Base-by-base conservation (phyloP, 169 alveolate species). In the Babesia bovis region DNA sequence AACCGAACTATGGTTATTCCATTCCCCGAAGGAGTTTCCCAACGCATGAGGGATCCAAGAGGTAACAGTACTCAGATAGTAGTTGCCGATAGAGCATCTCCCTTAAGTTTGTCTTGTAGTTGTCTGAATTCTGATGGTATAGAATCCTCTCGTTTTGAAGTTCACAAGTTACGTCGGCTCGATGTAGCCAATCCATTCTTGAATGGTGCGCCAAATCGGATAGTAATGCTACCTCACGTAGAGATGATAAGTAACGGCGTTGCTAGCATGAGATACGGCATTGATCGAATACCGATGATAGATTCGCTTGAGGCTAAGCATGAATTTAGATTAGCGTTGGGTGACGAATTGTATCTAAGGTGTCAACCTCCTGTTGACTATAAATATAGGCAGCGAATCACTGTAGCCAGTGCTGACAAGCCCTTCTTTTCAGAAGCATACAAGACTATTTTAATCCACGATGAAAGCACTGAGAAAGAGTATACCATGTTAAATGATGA, bases 121-220 rank as follows among this genome's bases (percentile, higher is more conserved):
- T 63, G 73, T 50, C 6, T 63, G 1, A 32, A 63, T 50, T 9
- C 0, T 10, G 61, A 45, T 12, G 73, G 73, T 6, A 12, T 49
- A 0, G 73, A 63, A 28, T 13, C 30, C 0, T 28, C 61, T 6
- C 35, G 73, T 13, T 13, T 30, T 15, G 40, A 6, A 5, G 10
- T 63, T 33, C 28, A 49, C 36, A 13, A 47, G 7, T 25, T 44
- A 3, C 28, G 49, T 13, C 49, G 28, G 1, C 25, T 17, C 3
- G 17, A 23, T 41, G 5, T 9, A 10, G 44, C 30, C 30, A 3
- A 19, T 4, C 50, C 32, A n/a, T 5, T 23, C 9, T 35, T 35
- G 25, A 10, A n/a, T 3, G 6, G 25, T 56, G 15, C 42, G n/a
- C 12, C 23, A 7, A 13, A 23, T 2, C 15, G 15, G 3, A 5